Evolutionary conservation across 140 eudicot species (phyloP).

Genomic region (Stevia rebaudiana): DNA sequence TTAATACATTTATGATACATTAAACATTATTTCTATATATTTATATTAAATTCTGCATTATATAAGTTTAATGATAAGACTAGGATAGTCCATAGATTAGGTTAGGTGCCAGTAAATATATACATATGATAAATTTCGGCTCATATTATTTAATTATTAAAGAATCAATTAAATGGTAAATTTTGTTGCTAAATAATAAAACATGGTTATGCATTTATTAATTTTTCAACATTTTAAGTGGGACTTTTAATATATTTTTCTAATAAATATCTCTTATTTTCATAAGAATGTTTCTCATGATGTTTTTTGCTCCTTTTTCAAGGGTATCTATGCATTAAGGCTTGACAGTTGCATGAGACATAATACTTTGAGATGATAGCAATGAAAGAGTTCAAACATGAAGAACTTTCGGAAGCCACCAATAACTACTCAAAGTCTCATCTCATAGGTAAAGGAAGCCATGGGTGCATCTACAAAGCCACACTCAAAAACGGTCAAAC

Average conservation of each 20-base stretch:
- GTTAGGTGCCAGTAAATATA: too few relatives aligned
- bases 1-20: too few relatives aligned
- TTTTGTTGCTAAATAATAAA: not conserved
- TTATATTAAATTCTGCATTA: too few relatives aligned
- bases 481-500: conserved; percentile 40
- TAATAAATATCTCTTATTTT: not conserved
- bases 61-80: too few relatives aligned
- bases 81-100: too few relatives aligned
- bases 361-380: not conserved
- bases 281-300: not conserved
- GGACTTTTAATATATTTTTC: not conserved
- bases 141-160: too few relatives aligned
- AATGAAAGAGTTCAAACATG: conserved; percentile 46
- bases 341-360: conserved; percentile 13
- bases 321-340: conserved; percentile 10
- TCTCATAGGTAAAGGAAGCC: conserved; percentile 79
- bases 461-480: conserved; percentile 72
- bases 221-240: not conserved
- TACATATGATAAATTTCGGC: too few relatives aligned
- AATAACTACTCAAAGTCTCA: conserved; percentile 45
- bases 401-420: conserved; percentile 68
- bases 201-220: not conserved
- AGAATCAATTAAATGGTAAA: too few relatives aligned
- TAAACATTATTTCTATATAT: too few relatives aligned
- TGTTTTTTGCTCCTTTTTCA: not conserved